Conservation (phyloP, 176 grass and related monocot species). For the Alopecurus myosuroides region DNA sequence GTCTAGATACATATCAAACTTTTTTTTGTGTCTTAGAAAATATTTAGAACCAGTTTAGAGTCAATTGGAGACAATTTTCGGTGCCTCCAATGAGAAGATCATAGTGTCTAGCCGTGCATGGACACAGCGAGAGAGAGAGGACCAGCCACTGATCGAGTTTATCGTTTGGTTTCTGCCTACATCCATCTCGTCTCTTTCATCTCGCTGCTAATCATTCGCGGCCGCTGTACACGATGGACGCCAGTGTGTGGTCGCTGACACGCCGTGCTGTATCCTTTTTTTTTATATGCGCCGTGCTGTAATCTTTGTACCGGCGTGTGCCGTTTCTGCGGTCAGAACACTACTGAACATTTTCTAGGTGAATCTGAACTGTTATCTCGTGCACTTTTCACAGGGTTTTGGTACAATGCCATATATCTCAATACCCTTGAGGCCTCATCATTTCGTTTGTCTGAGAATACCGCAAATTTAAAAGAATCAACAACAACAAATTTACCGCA, state of each 20-base stretch:
- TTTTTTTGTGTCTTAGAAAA: too few species aligned
- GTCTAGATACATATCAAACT: too few species aligned
- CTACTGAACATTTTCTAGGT: background rate
- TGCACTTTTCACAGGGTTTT: background rate
- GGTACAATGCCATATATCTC: background rate
- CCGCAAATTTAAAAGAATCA: background rate
- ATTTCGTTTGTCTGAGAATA: background rate
- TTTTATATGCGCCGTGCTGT: slow-evolving; percentile 12
- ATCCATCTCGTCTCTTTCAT: background rate
- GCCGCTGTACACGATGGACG: background rate
- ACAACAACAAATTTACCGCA: background rate
- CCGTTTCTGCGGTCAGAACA: background rate
- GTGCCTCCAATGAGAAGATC: too few species aligned
- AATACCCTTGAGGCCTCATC: background rate
- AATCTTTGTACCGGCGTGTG: background rate
- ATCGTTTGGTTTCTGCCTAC: slow-evolving; percentile 2
- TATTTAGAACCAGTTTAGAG: too few species aligned
- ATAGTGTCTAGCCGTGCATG: too few species aligned
- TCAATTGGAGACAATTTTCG: too few species aligned
- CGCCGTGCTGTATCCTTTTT: background rate
- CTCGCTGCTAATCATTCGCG: background rate
- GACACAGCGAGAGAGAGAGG: background rate
- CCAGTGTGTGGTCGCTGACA: background rate
- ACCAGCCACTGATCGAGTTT: slow-evolving; percentile 27
- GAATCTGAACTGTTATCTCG: background rate